These are phyloP conservation scores for Sparassis latifolia DNA, from an alignment of 1,284 basidiomycete species.

Conservation along the genomic window DNA sequence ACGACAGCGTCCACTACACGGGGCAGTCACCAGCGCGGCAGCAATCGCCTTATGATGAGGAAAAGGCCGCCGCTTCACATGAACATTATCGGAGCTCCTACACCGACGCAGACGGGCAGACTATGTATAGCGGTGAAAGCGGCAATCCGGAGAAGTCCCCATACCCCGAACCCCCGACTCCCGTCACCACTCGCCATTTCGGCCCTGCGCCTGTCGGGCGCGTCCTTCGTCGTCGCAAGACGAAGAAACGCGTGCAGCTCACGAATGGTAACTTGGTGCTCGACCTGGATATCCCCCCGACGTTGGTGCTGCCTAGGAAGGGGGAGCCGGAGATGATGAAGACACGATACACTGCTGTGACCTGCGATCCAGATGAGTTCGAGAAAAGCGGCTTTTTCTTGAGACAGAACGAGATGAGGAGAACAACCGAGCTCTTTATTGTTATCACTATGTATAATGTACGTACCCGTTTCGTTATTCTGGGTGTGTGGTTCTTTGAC, in stretches of 20 bases:
- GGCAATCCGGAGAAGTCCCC: conserved; percentile 18
- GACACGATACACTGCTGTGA: conserved; percentile 84
- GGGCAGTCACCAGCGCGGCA: conserved; percentile 27
- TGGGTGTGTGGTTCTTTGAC: background rate
- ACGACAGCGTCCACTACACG: conserved; percentile 48
- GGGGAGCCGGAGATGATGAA: conserved; percentile 81
- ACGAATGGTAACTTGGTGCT: conserved; percentile 86
- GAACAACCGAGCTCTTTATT: conserved; percentile 90
- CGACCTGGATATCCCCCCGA: conserved; percentile 79
- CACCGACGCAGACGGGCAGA: conserved; percentile 2
- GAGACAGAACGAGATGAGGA: conserved; percentile 74
- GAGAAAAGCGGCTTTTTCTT: conserved; percentile 78
- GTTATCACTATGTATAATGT: conserved; percentile 96
- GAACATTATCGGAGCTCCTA: background rate
- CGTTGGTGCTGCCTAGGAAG: conserved; percentile 76
- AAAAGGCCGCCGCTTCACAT: conserved; percentile 8
- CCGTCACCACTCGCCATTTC: conserved; percentile 72
- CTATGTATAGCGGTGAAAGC: background rate
- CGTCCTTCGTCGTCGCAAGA: conserved; percentile 67
- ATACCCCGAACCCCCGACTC: conserved; percentile 27
- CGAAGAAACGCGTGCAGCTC: conserved; percentile 64
- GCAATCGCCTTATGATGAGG: conserved; percentile 14
- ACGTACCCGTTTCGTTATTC: conserved; percentile 22
- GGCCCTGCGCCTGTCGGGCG: conserved; percentile 82
- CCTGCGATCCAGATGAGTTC: conserved; percentile 93